Evolutionary conservation across 768 basidiomycete genomes (phyloP).

Genomic region (Rickenella mellea): DNA sequence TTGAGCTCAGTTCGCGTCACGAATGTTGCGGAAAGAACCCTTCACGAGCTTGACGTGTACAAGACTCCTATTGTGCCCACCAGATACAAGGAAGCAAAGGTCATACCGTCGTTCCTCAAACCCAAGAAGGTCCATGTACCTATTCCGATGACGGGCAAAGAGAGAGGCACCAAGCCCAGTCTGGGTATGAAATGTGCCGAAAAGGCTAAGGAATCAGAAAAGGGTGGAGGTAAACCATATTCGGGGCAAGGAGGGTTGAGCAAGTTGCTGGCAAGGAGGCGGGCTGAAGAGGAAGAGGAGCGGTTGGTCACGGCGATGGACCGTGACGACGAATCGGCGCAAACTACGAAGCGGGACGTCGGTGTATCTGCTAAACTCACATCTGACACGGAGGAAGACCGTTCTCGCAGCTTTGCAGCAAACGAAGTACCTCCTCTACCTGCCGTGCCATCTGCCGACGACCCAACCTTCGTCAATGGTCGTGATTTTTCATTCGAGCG

Average conservation of each 20-base stretch:
- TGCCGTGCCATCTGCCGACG: slow-evolving; percentile 14
- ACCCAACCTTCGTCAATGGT: slow-evolving; percentile 12
- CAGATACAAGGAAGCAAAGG: slow-evolving; percentile 33
- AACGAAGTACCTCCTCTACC: slow-evolving; percentile 10
- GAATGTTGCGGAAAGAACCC: slow-evolving; percentile 53
- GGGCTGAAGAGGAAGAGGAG: slow-evolving; percentile 41
- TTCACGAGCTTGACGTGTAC: slow-evolving; percentile 69
- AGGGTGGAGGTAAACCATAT: slow-evolving; percentile 57
- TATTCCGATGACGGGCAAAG: slow-evolving; percentile 54
- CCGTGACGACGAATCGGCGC: not conserved
- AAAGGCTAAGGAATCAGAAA: slow-evolving; percentile 22
- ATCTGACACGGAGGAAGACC: slow-evolving; percentile 1
- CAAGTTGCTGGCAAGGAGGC: slow-evolving; percentile 58
- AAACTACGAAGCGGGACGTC: slow-evolving; percentile 4
- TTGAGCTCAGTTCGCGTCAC: slow-evolving; percentile 18
- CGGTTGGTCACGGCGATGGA: not conserved
- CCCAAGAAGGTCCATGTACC: slow-evolving; percentile 32
- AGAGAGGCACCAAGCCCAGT: slow-evolving; percentile 33
- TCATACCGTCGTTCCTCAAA: slow-evolving; percentile 56
- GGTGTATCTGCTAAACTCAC: slow-evolving; percentile 3
- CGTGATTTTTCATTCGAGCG: slow-evolving; percentile 51
- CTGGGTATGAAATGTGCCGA: slow-evolving; percentile 32
- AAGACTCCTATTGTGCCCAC: slow-evolving; percentile 71
- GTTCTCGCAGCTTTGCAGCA: slow-evolving; percentile 6
- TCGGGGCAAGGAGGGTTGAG: slow-evolving; percentile 73